phyloP scores from a whole-genome alignment of 2,329 filamentous ascomycete species.

The Dactylellina cionopaga region DNA sequence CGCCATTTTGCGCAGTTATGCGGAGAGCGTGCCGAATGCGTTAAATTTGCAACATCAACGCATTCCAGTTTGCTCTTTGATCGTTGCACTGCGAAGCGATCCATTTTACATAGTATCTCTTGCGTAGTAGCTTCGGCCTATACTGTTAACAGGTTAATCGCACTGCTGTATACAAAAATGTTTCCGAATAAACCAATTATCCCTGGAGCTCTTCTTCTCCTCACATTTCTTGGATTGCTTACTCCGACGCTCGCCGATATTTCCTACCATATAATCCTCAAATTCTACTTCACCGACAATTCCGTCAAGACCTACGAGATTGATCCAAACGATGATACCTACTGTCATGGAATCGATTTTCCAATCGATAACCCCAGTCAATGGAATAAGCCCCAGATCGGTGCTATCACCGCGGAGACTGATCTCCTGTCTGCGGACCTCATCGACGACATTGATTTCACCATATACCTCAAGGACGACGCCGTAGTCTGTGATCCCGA shows the following conservation, averaged over 20 bases:
- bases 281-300: constrained; percentile 37
- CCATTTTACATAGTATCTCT: too few relatives aligned
- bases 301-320: constrained; percentile 5
- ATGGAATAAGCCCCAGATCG: not conserved
- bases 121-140: too few relatives aligned
- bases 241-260: not conserved
- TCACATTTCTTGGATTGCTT: not conserved
- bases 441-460: constrained; percentile 9
- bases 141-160: too few relatives aligned
- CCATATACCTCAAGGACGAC: constrained; percentile 1
- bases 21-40: constrained; percentile 9
- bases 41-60: not conserved
- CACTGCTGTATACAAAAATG: not conserved
- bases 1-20: not conserved
- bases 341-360: constrained; percentile 24
- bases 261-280: constrained; percentile 10
- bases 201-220: not conserved
- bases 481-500: constrained; percentile 11
- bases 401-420: constrained; percentile 12
- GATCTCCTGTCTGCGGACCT: not conserved
- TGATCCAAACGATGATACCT: not conserved
- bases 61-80: not conserved
- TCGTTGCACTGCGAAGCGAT: too few relatives aligned
- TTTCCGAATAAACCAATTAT: not conserved
- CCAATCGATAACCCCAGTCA: not conserved